A percentile compares a stretch with the other conserved stretches of the same genome.
Evolutionary conservation across 768 basidiomycete species (phyloP).

Genomic region (Phallus indusiatus): DNA sequence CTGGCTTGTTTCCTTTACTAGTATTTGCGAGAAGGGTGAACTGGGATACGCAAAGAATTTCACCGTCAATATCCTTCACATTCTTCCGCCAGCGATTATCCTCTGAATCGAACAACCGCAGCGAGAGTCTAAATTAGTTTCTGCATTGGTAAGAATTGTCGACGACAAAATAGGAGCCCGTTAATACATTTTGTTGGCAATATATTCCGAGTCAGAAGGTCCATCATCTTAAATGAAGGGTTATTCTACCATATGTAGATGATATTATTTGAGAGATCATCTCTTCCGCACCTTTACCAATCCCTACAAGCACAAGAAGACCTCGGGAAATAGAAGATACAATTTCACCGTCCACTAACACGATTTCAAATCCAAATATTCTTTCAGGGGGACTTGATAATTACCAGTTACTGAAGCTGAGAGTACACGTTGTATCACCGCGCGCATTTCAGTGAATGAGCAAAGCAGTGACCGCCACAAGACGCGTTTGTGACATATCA

Average conservation of each 20-base stretch:
- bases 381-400: slow-evolving; percentile 6
- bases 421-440: slow-evolving; percentile 75
- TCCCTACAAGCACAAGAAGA: slow-evolving; percentile 84
- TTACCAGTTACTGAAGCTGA: slow-evolving; percentile 80
- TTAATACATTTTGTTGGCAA: slow-evolving; percentile 78
- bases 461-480: slow-evolving; percentile 1
- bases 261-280: slow-evolving; percentile 7
- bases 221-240: slow-evolving; percentile 62
- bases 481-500: not conserved
- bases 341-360: slow-evolving; percentile 63
- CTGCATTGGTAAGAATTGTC: slow-evolving; percentile 1
- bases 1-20: slow-evolving; percentile 80
- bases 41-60: slow-evolving; percentile 90
- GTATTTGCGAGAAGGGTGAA: slow-evolving; percentile 87
- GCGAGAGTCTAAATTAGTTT: slow-evolving; percentile 40
- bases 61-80: slow-evolving; percentile 83
- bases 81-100: slow-evolving; percentile 73
- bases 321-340: slow-evolving; percentile 80
- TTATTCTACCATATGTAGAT: not conserved
- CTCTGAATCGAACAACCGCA: slow-evolving; percentile 66
- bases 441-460: slow-evolving; percentile 47
- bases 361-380: not conserved
- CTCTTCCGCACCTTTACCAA: slow-evolving; percentile 69
- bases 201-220: slow-evolving; percentile 52
- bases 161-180: slow-evolving; percentile 5